These are phyloP conservation scores for Aspergillus neoniger DNA, from an alignment of 2,329 filamentous ascomycete species.

Conservation along the genomic window DNA sequence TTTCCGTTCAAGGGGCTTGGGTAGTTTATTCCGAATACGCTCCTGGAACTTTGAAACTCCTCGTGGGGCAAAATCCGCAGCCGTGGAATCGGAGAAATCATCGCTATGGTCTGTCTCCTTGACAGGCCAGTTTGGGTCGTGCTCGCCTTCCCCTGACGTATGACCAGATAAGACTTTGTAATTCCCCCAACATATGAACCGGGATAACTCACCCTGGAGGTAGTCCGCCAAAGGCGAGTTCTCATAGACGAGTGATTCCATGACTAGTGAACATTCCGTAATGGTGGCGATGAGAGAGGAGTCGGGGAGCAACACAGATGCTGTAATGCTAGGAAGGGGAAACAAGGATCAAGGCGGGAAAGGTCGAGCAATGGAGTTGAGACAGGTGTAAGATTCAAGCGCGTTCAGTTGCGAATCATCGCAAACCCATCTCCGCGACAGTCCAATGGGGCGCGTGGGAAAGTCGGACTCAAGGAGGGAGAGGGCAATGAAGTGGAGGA, in stretches of 20 bases:
- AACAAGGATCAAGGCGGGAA: conserved; percentile 12
- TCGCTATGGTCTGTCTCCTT: conserved; percentile 33
- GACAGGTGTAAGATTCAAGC: neutral
- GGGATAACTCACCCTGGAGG: conserved; percentile 69
- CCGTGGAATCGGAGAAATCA: conserved; percentile 30
- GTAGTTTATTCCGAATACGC: conserved; percentile 52
- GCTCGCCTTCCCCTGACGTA: conserved; percentile 48
- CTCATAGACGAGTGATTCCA: conserved; percentile 88
- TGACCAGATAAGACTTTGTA: conserved; percentile 14
- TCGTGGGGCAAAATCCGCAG: conserved; percentile 52
- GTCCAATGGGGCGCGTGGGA: conserved; percentile 7
- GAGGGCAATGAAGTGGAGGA: neutral
- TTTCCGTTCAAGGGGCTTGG: conserved; percentile 48
- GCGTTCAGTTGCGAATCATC: conserved; percentile 13
- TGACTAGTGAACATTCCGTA: conserved; percentile 48
- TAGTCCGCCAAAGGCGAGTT: conserved; percentile 86
- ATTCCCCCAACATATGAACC: neutral
- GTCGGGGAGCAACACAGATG: neutral
- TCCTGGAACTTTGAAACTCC: conserved; percentile 52
- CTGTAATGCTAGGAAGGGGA: neutral
- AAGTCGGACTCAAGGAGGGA: conserved; percentile 4
- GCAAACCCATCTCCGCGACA: conserved; percentile 20
- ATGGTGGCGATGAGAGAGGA: conserved; percentile 8
- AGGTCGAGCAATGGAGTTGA: conserved; percentile 2
- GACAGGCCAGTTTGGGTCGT: conserved; percentile 42